Conservation (phyloP, 768 basidiomycete genomes). For the Calocybe gangraenosa region DNA sequence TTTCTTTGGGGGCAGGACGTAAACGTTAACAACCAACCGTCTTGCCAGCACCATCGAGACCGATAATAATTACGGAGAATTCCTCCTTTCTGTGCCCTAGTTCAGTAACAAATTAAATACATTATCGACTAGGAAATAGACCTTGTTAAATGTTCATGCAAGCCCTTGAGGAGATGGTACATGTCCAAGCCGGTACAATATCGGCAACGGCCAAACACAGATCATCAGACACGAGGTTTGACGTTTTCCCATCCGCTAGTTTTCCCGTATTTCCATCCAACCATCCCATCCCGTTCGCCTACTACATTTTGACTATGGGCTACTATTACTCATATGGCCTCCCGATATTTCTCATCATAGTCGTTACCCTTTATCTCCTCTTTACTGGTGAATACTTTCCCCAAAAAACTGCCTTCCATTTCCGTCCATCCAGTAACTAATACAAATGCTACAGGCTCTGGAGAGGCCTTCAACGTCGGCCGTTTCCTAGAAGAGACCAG, state of each 20-base stretch:
- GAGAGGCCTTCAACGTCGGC: slow-evolving; percentile 92
- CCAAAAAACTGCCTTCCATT: too few species aligned
- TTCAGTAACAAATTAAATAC: background rate
- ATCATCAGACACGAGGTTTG: background rate
- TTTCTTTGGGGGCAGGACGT: too few species aligned
- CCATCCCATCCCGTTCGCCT: too few species aligned
- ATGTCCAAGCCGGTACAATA: slow-evolving; percentile 51
- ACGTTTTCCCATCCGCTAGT: background rate
- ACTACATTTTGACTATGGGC: slow-evolving; percentile 31
- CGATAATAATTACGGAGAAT: slow-evolving; percentile 93
- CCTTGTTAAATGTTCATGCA: slow-evolving; percentile 89
- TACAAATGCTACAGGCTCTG: slow-evolving; percentile 71
- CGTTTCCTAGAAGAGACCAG: slow-evolving; percentile 91
- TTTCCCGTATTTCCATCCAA: too few species aligned
- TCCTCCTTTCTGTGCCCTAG: slow-evolving; percentile 65
- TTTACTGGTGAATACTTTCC: slow-evolving; percentile 71
- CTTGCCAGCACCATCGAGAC: slow-evolving; percentile 90
- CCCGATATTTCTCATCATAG: slow-evolving; percentile 54
- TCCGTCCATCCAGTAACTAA: too few species aligned
- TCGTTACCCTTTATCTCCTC: slow-evolving; percentile 81
- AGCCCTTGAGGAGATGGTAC: slow-evolving; percentile 93
- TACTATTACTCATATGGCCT: slow-evolving; percentile 69
- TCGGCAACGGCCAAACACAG: slow-evolving; percentile 8
- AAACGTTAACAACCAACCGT: slow-evolving; percentile 45
- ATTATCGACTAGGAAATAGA: slow-evolving; percentile 22